Evolutionary conservation across 1,139 yeast genomes (phyloP).

Genomic region (Kodamaea alishanica): DNA sequence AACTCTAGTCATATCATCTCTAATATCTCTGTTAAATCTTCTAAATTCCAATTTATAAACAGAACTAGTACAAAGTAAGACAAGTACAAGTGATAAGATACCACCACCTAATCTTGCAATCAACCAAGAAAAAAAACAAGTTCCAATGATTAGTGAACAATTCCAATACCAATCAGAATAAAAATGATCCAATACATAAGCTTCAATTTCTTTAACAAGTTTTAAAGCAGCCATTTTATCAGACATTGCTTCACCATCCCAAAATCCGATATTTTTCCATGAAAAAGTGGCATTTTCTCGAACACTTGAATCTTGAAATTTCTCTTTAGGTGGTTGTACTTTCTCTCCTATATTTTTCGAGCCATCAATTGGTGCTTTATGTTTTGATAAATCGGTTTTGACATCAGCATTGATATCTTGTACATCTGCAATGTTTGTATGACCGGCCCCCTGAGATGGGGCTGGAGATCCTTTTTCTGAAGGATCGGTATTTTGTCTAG

Average conservation of each 20-base stretch:
- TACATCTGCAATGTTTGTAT: constrained; percentile 28
- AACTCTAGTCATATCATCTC: constrained; percentile 70
- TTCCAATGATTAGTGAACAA: constrained; percentile 58
- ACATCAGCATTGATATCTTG: constrained; percentile 28
- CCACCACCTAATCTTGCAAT: constrained; percentile 56
- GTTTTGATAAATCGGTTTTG: constrained; percentile 16
- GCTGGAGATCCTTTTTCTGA: no score
- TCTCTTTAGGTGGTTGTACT: constrained; percentile 13
- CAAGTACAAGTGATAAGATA: constrained; percentile 52
- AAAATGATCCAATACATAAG: constrained; percentile 65
- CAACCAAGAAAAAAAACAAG: constrained; percentile 70
- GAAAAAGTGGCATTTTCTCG: constrained; percentile 36
- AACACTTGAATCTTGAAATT: constrained; percentile 13
- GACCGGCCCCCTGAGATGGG: constrained; percentile 2
- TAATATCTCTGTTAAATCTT: constrained; percentile 64
- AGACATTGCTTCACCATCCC: constrained; percentile 24
- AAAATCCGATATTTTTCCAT: constrained; percentile 42
- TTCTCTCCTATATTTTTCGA: constrained; percentile 12
- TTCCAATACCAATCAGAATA: constrained; percentile 74
- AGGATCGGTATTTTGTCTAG: no score
- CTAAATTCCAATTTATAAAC: constrained; percentile 69
- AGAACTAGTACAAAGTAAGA: constrained; percentile 58
- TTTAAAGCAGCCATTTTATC: constrained; percentile 29
- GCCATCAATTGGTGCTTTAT: constrained; percentile 26
- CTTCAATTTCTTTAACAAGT: constrained; percentile 37